A percentile compares a stretch with the other conserved stretches of the same genome.
phyloP scores from a whole-genome alignment of 139 green algal genomes.

The Deuterostichococcus epilithicus region DNA sequence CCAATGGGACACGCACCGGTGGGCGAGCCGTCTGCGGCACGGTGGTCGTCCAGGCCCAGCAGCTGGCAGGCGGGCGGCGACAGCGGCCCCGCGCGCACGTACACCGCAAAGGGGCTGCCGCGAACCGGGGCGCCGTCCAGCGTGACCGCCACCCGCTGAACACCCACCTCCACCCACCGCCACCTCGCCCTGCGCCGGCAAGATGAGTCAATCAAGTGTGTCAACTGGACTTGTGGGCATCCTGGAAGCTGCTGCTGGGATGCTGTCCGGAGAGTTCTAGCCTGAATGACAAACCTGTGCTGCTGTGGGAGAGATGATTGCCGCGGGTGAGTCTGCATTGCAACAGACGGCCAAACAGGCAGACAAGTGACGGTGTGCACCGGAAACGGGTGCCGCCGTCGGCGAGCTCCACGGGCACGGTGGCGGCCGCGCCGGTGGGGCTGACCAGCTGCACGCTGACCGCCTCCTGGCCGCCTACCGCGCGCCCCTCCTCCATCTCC shows the following conservation, averaged over 20 bases:
- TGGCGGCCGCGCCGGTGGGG: not conserved
- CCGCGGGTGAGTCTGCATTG: no score
- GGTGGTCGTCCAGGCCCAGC: conserved; percentile 4
- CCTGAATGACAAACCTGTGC: no score
- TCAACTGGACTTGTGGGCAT: no score
- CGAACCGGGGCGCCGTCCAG: conserved; percentile 7
- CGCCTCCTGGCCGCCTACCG: conserved; percentile 1
- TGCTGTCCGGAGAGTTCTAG: no score
- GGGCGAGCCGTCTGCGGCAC: not conserved
- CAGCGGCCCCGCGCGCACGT: not conserved
- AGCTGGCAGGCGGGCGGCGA: conserved; percentile 7
- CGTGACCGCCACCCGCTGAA: conserved; percentile 8
- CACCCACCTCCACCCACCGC: conserved; percentile 12
- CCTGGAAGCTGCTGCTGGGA: no score
- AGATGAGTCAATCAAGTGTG: no score
- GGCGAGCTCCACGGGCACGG: conserved; percentile 9
- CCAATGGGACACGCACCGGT: no score
- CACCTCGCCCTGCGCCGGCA: not conserved
- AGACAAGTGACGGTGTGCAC: not conserved
- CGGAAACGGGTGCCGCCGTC: conserved; percentile 3
- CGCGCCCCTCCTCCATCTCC: not conserved
- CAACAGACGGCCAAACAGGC: no score
- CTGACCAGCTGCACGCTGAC: not conserved
- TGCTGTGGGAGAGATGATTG: no score
- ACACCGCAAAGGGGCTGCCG: conserved; percentile 5